A percentile compares a stretch with the other conserved stretches of the same genome.
Evolutionary conservation across 352 stramenopile genomes (phyloP).

Genomic region (Halophytophthora polymorphica): DNA sequence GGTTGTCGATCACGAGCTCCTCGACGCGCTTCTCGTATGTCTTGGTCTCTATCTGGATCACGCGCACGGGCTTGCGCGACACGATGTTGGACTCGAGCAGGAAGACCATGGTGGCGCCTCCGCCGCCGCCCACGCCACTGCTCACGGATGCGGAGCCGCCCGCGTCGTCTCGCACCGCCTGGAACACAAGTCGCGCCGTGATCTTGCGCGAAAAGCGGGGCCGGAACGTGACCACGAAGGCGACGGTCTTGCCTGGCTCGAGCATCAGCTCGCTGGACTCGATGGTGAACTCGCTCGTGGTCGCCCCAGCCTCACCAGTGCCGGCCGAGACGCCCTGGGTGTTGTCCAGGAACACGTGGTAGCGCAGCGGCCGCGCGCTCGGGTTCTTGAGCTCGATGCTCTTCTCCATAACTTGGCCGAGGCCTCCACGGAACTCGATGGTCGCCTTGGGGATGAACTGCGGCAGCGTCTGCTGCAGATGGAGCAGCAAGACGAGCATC

Average conservation of each 20-base stretch:
- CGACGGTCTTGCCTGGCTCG: conserved; percentile 65
- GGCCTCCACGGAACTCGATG: conserved; percentile 89
- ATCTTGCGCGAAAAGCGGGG: conserved; percentile 85
- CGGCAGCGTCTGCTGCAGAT: conserved; percentile 89
- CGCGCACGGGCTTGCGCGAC: conserved; percentile 63
- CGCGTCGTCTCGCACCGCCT: conserved; percentile 51
- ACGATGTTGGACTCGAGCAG: conserved; percentile 84
- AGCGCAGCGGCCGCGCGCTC: conserved; percentile 72
- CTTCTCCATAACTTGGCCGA: conserved; percentile 89
- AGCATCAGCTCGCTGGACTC: conserved; percentile 65
- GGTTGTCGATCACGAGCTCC: conserved; percentile 86
- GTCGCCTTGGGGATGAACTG: conserved; percentile 92
- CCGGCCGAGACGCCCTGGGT: background rate
- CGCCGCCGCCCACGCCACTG: conserved; percentile 1
- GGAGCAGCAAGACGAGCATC: conserved; percentile 83
- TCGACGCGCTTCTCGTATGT: conserved; percentile 78
- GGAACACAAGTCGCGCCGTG: conserved; percentile 88
- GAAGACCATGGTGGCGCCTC: conserved; percentile 88
- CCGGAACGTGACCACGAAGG: conserved; percentile 81
- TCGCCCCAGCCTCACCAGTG: background rate
- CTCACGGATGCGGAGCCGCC: conserved; percentile 14
- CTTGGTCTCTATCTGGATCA: conserved; percentile 77
- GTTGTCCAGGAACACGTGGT: conserved; percentile 87
- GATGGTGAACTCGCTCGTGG: conserved; percentile 66
- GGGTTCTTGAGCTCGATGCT: conserved; percentile 94